Percentiles rank a stretch among this genome's conserved stretches.
phyloP scores from a whole-genome alignment of 148 eudicot genomes.

The Chenopodium album region DNA sequence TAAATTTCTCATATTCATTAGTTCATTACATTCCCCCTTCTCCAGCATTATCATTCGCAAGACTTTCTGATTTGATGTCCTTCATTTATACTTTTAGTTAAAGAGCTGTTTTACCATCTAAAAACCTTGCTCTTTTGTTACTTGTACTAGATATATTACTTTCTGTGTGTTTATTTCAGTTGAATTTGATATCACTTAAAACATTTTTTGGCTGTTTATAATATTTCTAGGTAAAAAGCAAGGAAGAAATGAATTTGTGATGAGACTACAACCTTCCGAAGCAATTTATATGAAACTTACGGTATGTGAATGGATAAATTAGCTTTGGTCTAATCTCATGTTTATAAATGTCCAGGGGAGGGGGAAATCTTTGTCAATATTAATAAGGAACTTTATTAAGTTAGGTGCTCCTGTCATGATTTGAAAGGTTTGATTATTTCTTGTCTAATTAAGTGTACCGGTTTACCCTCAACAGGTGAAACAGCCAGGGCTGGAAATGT shows the following conservation, averaged over 20 bases:
- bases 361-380: not conserved
- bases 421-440: not conserved
- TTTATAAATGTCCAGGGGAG: not conserved
- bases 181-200: not conserved
- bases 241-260: constrained; percentile 93
- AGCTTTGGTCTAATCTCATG: not conserved
- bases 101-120: not conserved
- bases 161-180: not conserved
- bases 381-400: not conserved
- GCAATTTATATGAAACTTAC: constrained; percentile 97
- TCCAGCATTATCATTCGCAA: no score
- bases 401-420: not conserved
- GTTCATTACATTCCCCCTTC: no score
- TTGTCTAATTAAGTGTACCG: no score
- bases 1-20: no score
- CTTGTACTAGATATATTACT: no score
- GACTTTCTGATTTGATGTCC: no score
- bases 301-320: constrained; percentile 37
- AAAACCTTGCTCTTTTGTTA: not conserved
- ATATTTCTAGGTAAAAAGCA: constrained; percentile 68
- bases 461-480: constrained; percentile 54
- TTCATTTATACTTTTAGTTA: no score
- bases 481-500: constrained; percentile 84
- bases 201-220: not conserved
- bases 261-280: constrained; percentile 87